Evolutionary conservation across 2,329 filamentous ascomycete species (phyloP).

Genomic region (Eurotiales sp.): DNA sequence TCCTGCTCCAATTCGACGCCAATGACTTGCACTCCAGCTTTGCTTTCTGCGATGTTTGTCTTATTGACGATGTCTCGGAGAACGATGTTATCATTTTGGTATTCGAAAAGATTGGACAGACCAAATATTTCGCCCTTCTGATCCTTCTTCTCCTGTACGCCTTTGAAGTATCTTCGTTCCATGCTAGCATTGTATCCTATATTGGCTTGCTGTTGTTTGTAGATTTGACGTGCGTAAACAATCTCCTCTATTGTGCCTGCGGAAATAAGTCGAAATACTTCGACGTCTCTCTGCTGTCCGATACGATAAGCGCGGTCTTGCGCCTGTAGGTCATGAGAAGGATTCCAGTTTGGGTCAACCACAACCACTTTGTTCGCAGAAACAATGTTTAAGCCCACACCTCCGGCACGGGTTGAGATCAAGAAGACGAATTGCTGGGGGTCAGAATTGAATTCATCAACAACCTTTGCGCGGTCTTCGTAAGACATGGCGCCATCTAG

Average conservation of each 20-base stretch:
- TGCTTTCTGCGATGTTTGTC: conserved; percentile 92
- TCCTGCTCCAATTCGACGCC: conserved; percentile 68
- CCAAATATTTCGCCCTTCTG: conserved; percentile 95
- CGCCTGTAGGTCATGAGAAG: conserved; percentile 87
- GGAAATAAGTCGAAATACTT: conserved; percentile 88
- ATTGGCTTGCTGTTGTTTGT: conserved; percentile 98
- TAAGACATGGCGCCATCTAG: conserved; percentile 81
- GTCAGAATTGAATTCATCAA: conserved; percentile 89
- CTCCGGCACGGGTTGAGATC: conserved; percentile 89
- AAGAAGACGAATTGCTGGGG: conserved; percentile 88
- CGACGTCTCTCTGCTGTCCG: conserved; percentile 86
- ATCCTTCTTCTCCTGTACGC: conserved; percentile 76
- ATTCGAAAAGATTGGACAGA: conserved; percentile 78
- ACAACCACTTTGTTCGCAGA: conserved; percentile 98
- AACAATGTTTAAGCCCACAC: conserved; percentile 92
- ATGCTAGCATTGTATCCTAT: conserved; percentile 92
- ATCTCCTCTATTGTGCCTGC: conserved; percentile 95
- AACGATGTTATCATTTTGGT: conserved; percentile 72
- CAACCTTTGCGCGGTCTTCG: conserved; percentile 74
- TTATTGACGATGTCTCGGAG: conserved; percentile 97
- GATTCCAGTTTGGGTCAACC: conserved; percentile 97
- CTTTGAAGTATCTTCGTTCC: conserved; percentile 91
- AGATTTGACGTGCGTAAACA: conserved; percentile 93
- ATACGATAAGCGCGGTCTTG: conserved; percentile 96
- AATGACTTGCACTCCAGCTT: conserved; percentile 75